Evolutionary conservation across 1,284 basidiomycete species (phyloP), one percentile per base, ranked within the genome.

Genomic region (Apiotrichum montevideense): DNA sequence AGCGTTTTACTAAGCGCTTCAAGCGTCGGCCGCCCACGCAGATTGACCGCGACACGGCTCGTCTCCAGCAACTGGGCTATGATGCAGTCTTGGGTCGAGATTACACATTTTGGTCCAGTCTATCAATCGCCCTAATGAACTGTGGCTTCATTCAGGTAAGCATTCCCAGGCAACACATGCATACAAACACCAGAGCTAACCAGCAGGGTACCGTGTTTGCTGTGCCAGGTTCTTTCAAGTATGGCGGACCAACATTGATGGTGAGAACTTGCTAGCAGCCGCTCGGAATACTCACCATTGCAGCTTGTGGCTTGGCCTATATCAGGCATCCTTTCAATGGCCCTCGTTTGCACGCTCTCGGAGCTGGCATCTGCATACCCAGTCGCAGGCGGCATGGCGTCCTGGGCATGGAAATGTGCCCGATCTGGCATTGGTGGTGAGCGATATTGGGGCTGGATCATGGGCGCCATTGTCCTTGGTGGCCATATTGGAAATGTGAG

Each of bases 281-380:
- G 21, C 21, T 21, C 21, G 21, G n/a, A 47, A 32, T n/a, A 13
- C 21, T 3, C 8, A 39, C 55, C 61, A 9, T 29, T 48, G 21
- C 21, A 74, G 68, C 67, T 77, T 44, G 58, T 72, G 43, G 73
- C 73, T 29, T 77, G 75, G 75, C 74, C 73, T 4, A 46, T 75
- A 4, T 72, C 73, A 1, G 72, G 65, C 4, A 2, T 75, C 3
- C 55, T 72, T 41, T 59, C 66, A n/a, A 52, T 72, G 21, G 64
- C 65, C 33, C 69, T 77, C 41, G 72, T 71, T 2, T 57, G 70
- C 6, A 65, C 70, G 3, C 54, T 77, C 43, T 65, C 67, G 10
- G 75, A 77, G 57, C 59, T 76, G 0, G 73, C 74, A 8, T 75
- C 73, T 0, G 73, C 73, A 0, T 77, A 75, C 49, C 75, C 75